Evolutionary conservation across 2,329 filamentous ascomycete genomes (phyloP).

Genomic region (Exophiala lecanii-corni): DNA sequence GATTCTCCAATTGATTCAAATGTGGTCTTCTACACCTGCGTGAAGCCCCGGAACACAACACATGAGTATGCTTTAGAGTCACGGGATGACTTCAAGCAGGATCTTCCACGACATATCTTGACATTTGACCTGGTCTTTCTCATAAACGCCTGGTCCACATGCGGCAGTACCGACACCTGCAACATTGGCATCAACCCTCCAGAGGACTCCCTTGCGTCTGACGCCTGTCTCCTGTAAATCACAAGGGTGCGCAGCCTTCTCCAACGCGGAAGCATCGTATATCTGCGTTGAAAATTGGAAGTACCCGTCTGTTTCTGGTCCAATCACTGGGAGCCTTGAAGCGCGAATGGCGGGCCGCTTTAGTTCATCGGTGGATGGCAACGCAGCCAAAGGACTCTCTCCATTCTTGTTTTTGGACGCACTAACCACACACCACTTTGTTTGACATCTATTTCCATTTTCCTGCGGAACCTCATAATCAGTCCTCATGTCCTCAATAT

Average conservation of each 20-base stretch:
- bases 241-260: slow-evolving; percentile 58
- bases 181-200: slow-evolving; percentile 31
- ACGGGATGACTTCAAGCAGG: slow-evolving; percentile 7
- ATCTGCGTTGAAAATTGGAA: slow-evolving; percentile 35
- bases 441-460: slow-evolving; percentile 59
- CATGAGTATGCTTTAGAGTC: no score
- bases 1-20: no score
- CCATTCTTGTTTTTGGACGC: not conserved
- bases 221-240: slow-evolving; percentile 43
- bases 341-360: slow-evolving; percentile 15
- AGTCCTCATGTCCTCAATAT: slow-evolving; percentile 47
- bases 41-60: no score
- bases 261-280: slow-evolving; percentile 51
- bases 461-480: slow-evolving; percentile 66
- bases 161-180: slow-evolving; percentile 31
- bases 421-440: slow-evolving; percentile 47
- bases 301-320: not conserved
- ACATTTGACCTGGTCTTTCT: slow-evolving; percentile 18
- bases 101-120: slow-evolving; percentile 9
- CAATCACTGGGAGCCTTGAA: no score
- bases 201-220: slow-evolving; percentile 15
- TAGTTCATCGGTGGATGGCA: not conserved
- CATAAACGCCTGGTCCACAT: slow-evolving; percentile 21
- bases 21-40: no score
- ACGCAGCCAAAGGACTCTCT: not conserved